phyloP scores from a whole-genome alignment of 225 moss, liverwort and hornwort species.

The Straminergon stramineum region DNA sequence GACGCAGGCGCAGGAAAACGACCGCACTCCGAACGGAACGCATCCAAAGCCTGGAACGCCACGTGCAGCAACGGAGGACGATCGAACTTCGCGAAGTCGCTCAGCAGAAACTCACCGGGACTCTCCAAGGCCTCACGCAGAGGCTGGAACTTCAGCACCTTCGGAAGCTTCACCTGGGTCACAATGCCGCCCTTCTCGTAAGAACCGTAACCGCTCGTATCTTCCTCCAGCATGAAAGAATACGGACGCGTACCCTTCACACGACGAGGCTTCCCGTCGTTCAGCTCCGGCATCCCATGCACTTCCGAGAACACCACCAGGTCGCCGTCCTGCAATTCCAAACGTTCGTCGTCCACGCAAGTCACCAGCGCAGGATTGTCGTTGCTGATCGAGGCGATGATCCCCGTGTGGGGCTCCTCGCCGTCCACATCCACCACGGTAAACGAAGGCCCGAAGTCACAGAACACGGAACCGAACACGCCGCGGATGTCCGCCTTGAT shows the following conservation, averaged over 20 bases:
- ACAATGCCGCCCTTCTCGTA: constrained; percentile 96
- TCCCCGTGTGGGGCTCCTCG: constrained; percentile 86
- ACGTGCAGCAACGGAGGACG: constrained; percentile 81
- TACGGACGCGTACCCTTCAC: constrained; percentile 72
- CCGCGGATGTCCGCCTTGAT: constrained; percentile 81
- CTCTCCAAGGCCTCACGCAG: constrained; percentile 58
- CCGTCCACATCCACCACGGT: constrained; percentile 83
- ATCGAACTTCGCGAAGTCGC: constrained; percentile 91
- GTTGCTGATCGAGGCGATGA: constrained; percentile 83
- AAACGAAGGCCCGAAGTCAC: constrained; percentile 86
- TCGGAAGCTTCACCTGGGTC: constrained; percentile 82
- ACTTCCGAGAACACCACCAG: constrained; percentile 83
- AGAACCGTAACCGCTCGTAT: constrained; percentile 50
- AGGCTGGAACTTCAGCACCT: constrained; percentile 58
- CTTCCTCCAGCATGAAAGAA: constrained; percentile 79
- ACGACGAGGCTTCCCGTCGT: constrained; percentile 78
- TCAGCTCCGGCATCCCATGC: constrained; percentile 83
- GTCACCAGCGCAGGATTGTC: constrained; percentile 82
- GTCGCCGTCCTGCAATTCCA: constrained; percentile 97
- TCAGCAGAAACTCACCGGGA: constrained; percentile 85
- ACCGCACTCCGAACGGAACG: constrained; percentile 46
- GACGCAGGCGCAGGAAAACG: constrained; percentile 61
- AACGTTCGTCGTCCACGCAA: constrained; percentile 93
- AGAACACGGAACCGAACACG: constrained; percentile 82
- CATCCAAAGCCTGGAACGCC: constrained; percentile 82